A percentile compares a stretch with the other conserved stretches of the same genome.
These are phyloP conservation scores for Diutina ranongensis DNA, from an alignment of 1,139 yeast genomes.

Conservation along the genomic window DNA sequence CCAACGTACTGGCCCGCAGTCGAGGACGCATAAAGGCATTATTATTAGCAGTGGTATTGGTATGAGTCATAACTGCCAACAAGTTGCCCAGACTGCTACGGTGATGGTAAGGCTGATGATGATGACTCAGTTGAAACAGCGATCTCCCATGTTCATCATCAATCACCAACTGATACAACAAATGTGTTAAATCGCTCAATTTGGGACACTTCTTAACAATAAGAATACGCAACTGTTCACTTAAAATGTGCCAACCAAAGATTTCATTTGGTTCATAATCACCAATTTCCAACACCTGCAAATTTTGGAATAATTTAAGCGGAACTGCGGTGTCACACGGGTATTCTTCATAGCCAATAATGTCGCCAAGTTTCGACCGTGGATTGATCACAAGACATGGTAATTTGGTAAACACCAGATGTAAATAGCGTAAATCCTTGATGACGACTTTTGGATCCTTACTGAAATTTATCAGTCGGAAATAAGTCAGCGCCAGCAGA, in stretches of 20 bases:
- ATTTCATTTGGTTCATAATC: constrained; percentile 56
- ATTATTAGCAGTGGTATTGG: background rate
- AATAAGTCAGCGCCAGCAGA: constrained; percentile 32
- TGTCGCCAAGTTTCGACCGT: constrained; percentile 42
- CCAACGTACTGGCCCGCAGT: constrained; percentile 6
- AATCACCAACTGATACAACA: constrained; percentile 37
- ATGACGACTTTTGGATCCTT: constrained; percentile 33
- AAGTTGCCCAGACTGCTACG: background rate
- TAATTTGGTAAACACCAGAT: constrained; percentile 54
- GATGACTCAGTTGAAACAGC: constrained; percentile 20
- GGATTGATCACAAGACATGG: constrained; percentile 55
- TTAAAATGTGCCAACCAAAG: constrained; percentile 51
- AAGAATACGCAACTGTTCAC: constrained; percentile 45
- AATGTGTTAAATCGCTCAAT: constrained; percentile 38
- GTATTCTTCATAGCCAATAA: constrained; percentile 54
- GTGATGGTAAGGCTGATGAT: background rate
- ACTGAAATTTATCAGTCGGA: constrained; percentile 26
- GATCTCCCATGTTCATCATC: constrained; percentile 43
- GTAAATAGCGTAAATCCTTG: constrained; percentile 44
- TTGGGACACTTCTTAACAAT: constrained; percentile 37
- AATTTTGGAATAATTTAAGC: constrained; percentile 43
- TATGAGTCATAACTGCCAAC: background rate
- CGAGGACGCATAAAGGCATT: constrained; percentile 5
- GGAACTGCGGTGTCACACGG: constrained; percentile 67
- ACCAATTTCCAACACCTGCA: constrained; percentile 47